A percentile compares a stretch with the other conserved stretches of the same genome.
Evolutionary conservation across 768 basidiomycete genomes (phyloP).

Genomic region (Mycena vulgaris): DNA sequence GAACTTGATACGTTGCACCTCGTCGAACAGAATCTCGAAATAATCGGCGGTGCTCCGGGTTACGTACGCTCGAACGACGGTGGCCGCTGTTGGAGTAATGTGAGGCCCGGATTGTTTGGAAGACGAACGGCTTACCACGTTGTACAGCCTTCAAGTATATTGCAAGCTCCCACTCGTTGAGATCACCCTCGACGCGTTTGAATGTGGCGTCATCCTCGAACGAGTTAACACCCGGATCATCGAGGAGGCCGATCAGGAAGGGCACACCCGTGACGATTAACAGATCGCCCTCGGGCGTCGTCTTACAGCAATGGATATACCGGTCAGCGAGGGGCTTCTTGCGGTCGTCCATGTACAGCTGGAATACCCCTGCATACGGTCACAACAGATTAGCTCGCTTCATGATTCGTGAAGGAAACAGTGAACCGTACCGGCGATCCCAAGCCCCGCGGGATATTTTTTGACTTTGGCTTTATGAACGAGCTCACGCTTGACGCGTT

Average conservation of each 20-base stretch:
- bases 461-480: conserved; percentile 6
- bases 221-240: not conserved
- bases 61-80: not conserved
- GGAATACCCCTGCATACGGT: not conserved
- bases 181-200: not conserved
- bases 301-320: not conserved
- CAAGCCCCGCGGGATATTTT: conserved; percentile 14
- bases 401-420: too few relatives aligned
- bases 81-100: not conserved
- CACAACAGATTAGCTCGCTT: not conserved
- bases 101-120: too few relatives aligned
- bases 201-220: conserved; percentile 14
- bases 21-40: conserved; percentile 28
- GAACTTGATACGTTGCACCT: conserved; percentile 7
- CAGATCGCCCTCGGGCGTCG: not conserved
- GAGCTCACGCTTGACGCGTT: conserved; percentile 5
- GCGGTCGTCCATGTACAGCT: not conserved
- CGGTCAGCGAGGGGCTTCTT: not conserved
- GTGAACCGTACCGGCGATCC: not conserved
- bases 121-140: not conserved
- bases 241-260: not conserved
- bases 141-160: not conserved
- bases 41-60: not conserved
- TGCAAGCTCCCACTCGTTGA: conserved; percentile 14
- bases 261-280: not conserved